phyloP scores from a whole-genome alignment of 192 early-diverging fungal species.

The Paraglomus brasilianum region DNA sequence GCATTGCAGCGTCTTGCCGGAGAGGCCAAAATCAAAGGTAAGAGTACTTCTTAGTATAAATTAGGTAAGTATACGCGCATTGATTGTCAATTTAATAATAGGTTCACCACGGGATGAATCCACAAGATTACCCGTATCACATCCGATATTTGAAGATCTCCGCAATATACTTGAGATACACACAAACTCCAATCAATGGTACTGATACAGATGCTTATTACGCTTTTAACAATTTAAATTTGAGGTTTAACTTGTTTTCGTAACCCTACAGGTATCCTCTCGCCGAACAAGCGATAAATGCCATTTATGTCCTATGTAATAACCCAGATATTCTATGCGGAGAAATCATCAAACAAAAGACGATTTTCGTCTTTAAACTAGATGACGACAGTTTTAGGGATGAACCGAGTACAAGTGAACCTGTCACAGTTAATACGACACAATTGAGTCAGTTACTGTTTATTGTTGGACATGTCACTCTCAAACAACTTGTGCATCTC shows the following conservation, averaged over 20 bases:
- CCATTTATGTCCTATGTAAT: conserved; percentile 86
- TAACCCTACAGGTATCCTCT: conserved; percentile 75
- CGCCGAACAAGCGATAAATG: conserved; percentile 92
- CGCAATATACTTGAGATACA: conserved; percentile 48
- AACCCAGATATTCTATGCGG: conserved; percentile 84
- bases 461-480: conserved; percentile 91
- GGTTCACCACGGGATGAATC: conserved; percentile 27
- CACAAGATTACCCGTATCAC: conserved; percentile 51
- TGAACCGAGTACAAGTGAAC: conserved; percentile 31
- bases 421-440: conserved; percentile 34
- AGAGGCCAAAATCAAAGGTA: conserved; percentile 65
- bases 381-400: conserved; percentile 33
- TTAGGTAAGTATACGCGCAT: conserved; percentile 49
- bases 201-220: conserved; percentile 9
- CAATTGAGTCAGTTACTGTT: conserved; percentile 88
- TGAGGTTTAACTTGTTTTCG: neutral
- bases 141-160: conserved; percentile 55
- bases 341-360: conserved; percentile 69
- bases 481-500: conserved; percentile 95
- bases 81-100: neutral
- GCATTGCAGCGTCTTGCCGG: conserved; percentile 82
- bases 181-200: conserved; percentile 54
- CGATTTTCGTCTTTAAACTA: conserved; percentile 62
- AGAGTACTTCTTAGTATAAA: conserved; percentile 36
- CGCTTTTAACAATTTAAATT: no score